A percentile compares a stretch with the other conserved stretches of the same genome.
Evolutionary conservation across 1,284 basidiomycete genomes (phyloP).

Genomic region (Vanrija sp.): DNA sequence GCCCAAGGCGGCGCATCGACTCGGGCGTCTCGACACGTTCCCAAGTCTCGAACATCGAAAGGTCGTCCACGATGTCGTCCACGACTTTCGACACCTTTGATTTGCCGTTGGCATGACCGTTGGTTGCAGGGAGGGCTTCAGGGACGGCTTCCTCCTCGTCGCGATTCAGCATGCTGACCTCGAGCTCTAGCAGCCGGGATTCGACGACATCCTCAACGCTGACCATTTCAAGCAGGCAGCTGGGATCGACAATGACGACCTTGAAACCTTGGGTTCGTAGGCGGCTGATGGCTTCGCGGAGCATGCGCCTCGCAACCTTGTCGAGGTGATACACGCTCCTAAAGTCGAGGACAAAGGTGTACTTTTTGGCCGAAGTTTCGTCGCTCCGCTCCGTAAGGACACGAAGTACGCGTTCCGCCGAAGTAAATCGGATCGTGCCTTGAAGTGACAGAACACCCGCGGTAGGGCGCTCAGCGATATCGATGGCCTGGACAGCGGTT

Average conservation of each 20-base stretch:
- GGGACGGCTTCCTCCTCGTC: too few relatives aligned
- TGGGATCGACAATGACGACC: constrained; percentile 10
- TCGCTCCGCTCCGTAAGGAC: constrained; percentile 2
- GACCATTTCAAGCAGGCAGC: too few relatives aligned
- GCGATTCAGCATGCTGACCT: too few relatives aligned
- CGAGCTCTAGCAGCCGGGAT: too few relatives aligned
- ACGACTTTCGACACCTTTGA: too few relatives aligned
- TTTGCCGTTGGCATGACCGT: too few relatives aligned
- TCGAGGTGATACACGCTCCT: constrained; percentile 13
- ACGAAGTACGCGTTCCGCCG: constrained; percentile 15
- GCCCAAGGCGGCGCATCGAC: too few relatives aligned
- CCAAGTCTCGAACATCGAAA: constrained; percentile 5
- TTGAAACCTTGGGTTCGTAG: constrained; percentile 3
- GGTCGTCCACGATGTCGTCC: constrained; percentile 8
- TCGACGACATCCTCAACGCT: too few relatives aligned
- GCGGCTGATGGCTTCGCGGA: constrained; percentile 12
- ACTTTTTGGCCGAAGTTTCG: not conserved
- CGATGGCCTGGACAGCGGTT: too few relatives aligned
- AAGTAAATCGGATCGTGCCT: constrained; percentile 15
- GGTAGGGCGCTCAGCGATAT: not conserved
- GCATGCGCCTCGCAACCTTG: constrained; percentile 7
- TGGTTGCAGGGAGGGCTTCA: too few relatives aligned
- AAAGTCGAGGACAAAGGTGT: constrained; percentile 12
- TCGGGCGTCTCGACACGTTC: not conserved
- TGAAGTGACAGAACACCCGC: constrained; percentile 11